Evolutionary conservation across 164 flowering plant genomes (phyloP).

Genomic region (Umbellularia californica): DNA sequence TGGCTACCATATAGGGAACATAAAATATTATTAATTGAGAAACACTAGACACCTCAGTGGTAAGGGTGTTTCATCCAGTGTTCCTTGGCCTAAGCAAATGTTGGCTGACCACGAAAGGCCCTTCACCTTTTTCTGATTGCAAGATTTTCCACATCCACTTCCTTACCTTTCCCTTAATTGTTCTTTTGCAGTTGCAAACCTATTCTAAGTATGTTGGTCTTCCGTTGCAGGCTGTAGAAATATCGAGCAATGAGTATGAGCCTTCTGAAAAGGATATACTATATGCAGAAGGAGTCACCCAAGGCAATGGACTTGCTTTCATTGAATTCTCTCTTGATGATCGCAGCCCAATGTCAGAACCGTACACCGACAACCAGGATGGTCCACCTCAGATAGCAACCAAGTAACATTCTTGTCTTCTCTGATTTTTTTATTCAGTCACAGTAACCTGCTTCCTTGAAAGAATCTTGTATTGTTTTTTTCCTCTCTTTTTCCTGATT

Average conservation of each 20-base stretch:
- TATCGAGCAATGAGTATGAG: conserved; percentile 95
- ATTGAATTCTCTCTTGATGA: conserved; percentile 89
- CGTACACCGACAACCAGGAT: conserved; percentile 72
- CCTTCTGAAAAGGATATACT: conserved; percentile 89
- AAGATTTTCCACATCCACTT: neutral
- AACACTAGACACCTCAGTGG: too few relatives aligned
- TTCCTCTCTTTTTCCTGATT: neutral
- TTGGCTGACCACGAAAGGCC: too few relatives aligned
- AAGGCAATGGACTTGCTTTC: conserved; percentile 91
- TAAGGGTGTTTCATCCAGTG: too few relatives aligned
- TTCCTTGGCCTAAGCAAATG: too few relatives aligned
- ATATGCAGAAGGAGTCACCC: conserved; percentile 96
- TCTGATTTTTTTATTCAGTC: neutral
- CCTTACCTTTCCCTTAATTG: neutral
- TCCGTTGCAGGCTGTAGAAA: conserved; percentile 77
- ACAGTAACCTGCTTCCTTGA: neutral
- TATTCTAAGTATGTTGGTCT: conserved; percentile 7
- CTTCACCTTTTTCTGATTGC: too few relatives aligned
- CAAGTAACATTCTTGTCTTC: conserved; percentile 39
- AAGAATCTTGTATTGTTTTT: neutral
- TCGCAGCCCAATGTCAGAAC: conserved; percentile 95
- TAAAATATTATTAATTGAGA: too few relatives aligned
- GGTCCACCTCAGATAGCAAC: conserved; percentile 54
- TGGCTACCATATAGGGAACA: too few relatives aligned
- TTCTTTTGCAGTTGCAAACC: neutral